phyloP scores from a whole-genome alignment of 495 filamentous ascomycete species.

The Sphaerosporella brunnea region DNA sequence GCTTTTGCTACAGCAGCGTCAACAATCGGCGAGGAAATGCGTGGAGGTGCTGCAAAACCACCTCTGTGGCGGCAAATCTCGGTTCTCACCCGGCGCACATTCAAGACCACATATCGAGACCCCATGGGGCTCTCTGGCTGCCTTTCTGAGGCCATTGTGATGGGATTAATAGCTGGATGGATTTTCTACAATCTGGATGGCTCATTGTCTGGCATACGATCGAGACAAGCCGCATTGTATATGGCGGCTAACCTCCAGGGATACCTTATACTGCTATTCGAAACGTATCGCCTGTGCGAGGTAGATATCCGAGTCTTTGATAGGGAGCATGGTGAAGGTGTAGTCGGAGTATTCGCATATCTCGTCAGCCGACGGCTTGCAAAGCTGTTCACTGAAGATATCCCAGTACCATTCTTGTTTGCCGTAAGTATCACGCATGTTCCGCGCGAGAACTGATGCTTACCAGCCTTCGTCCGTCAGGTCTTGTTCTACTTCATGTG shows the following conservation, averaged over 20 bases:
- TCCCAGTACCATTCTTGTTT: slow-evolving; percentile 50
- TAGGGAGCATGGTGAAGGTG: slow-evolving; percentile 51
- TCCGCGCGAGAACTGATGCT: no score
- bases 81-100: slow-evolving; percentile 46
- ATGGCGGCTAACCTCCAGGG: slow-evolving; percentile 48
- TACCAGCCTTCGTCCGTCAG: no score
- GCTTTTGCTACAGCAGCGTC: background rate
- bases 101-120: slow-evolving; percentile 49
- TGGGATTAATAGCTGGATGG: slow-evolving; percentile 52
- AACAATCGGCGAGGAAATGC: slow-evolving; percentile 3
- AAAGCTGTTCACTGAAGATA: slow-evolving; percentile 45
- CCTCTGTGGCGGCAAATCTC: slow-evolving; percentile 41
- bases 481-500: slow-evolving; percentile 61
- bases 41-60: background rate
- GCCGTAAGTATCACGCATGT: slow-evolving; percentile 28
- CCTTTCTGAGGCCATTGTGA: slow-evolving; percentile 43
- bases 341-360: slow-evolving; percentile 48
- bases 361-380: slow-evolving; percentile 47
- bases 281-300: slow-evolving; percentile 46
- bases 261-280: slow-evolving; percentile 55
- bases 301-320: slow-evolving; percentile 58
- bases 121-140: slow-evolving; percentile 53
- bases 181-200: slow-evolving; percentile 46
- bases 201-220: slow-evolving; percentile 45
- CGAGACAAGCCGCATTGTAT: slow-evolving; percentile 50